Conservation (phyloP, 305 asterid species). For the Fraxinus sp. region DNA sequence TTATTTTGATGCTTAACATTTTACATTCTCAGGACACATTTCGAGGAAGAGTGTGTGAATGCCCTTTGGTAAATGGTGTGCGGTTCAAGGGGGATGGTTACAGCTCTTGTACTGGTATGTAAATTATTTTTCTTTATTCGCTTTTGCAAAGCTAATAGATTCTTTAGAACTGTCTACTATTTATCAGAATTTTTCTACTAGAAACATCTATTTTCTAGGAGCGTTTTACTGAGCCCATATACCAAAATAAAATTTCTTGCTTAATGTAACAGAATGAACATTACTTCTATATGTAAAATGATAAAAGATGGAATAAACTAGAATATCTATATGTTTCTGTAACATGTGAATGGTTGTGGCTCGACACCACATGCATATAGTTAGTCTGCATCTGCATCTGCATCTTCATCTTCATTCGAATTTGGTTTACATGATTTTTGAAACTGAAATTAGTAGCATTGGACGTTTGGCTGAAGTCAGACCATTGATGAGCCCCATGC, state of each 20-base stretch:
- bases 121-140: background rate
- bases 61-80: constrained; percentile 89
- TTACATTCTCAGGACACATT: constrained; percentile 66
- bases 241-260: background rate
- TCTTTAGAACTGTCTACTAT: background rate
- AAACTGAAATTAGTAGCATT: background rate
- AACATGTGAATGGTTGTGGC: background rate
- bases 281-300: background rate
- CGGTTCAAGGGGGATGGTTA: constrained; percentile 95
- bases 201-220: constrained; percentile 7
- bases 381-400: background rate
- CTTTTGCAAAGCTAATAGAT: background rate
- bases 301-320: background rate
- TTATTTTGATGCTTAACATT: constrained; percentile 22
- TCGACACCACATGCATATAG: background rate
- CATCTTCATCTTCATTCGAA: background rate
- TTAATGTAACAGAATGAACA: background rate
- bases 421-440: background rate
- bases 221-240: background rate
- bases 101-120: constrained; percentile 71
- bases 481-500: background rate
- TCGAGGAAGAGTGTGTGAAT: constrained; percentile 93
- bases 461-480: background rate
- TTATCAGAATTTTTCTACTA: background rate
- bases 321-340: background rate